Base-by-base conservation (phyloP, 441 rosid genomes). In the Mallotus japonicus region DNA sequence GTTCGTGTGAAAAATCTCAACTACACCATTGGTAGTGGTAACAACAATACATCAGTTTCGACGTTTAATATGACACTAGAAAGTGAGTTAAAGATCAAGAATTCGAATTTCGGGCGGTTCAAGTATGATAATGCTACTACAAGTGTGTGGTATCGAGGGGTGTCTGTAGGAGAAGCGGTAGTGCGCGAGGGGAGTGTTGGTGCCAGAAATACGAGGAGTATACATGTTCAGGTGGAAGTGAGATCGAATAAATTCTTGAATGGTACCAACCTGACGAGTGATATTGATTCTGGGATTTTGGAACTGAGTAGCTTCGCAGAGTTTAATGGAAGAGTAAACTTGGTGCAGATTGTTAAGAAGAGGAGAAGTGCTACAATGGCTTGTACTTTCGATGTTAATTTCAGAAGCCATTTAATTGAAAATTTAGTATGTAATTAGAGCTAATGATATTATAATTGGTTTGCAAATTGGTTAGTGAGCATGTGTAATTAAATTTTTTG, bases 91-190 rank as follows among this genome's bases (percentile, higher is more conserved):
- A 57, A 74, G 28, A 67, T 91, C 3, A 57, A 86, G 69, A 93
- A 91, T 32, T 2, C 71, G 37, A 93, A 90, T 75, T 89, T 87
- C 62, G 92, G 91, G 0, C 76, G 24, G 32, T 91, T 88, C 77
- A 71, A 80, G 32, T 86, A 77, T 34, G 83, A 44, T 1, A 76
- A 82, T 15, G 28, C 76, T 2, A 79, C 82, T 10, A 73, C 78
- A 7, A n/a, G 66, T n/a, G 65, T 87, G 9, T 65, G 58, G 16
- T 91, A 85, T 5, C 79, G 73, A 0, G 76, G 53, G 7, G 34
- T 54, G 17, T 54, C 61, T 16, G 87, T 90, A 11, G 97, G 95
- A 24, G 77, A 72, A 58, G 70, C 77, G 9, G 69, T 56, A 50
- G 10, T 87, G 8, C 19, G 56, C 0, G 73, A 66, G 2, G 82